A percentile compares a stretch with the other conserved stretches of the same genome.
Evolutionary conservation across 2,329 filamentous ascomycete genomes (phyloP).

Genomic region (Hypoxylon sp.): DNA sequence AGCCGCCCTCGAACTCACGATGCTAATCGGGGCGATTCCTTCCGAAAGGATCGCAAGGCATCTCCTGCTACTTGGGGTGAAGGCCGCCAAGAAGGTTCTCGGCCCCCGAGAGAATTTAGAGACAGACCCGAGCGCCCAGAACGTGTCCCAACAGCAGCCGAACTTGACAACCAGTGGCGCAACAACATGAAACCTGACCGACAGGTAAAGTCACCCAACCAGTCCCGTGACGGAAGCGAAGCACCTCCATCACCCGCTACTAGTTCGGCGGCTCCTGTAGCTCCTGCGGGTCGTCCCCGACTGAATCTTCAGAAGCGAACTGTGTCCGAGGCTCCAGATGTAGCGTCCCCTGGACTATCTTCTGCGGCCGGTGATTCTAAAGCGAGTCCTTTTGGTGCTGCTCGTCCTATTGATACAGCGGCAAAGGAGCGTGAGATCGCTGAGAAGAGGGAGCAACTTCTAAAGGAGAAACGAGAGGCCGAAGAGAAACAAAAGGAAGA

Average conservation of each 20-base stretch:
- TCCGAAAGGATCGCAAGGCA: conserved; percentile 73
- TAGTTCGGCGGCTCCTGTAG: conserved; percentile 59
- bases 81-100: conserved; percentile 80
- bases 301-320: conserved; percentile 93
- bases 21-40: conserved; percentile 70
- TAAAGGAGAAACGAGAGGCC: conserved; percentile 87
- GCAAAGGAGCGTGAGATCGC: conserved; percentile 91
- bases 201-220: conserved; percentile 72
- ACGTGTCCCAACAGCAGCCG: conserved; percentile 83
- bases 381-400: conserved; percentile 93
- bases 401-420: conserved; percentile 93
- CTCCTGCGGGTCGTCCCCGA: conserved; percentile 78
- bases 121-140: conserved; percentile 77
- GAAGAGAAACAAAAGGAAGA: conserved; percentile 90
- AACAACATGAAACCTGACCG: conserved; percentile 89
- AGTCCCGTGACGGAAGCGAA: conserved; percentile 80
- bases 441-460: conserved; percentile 81
- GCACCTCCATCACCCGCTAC: conserved; percentile 80
- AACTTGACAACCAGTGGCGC: conserved; percentile 95
- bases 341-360: conserved; percentile 65
- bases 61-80: conserved; percentile 86
- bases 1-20: conserved; percentile 70
- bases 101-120: conserved; percentile 83
- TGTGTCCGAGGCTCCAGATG: conserved; percentile 78
- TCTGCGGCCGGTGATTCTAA: conserved; percentile 77